Base-by-base conservation (phyloP, 495 filamentous ascomycete species). In the Annulohypoxylon bovei region DNA sequence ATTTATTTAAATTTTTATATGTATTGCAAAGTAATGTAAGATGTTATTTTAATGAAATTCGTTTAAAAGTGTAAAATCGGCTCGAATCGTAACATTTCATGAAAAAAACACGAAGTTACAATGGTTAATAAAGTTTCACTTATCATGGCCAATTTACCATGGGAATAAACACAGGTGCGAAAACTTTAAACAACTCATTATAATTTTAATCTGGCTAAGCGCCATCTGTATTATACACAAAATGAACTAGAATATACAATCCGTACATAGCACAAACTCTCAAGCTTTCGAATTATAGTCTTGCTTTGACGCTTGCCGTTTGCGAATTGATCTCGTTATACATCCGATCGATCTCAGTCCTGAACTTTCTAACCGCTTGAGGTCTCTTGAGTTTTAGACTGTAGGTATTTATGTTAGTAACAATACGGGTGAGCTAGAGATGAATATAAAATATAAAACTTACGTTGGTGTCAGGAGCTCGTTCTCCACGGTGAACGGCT, bases 351-450 rank as follows among this genome's bases (percentile, higher is more conserved):
- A 98, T 83, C 55, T 93, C 83, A 18, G 78, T 74, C 49, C 90
- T 89, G 81, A 90, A 99, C 56, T 83, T 86, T 83, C 91, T 94
- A 33, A 87, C 91, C n/a, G 90, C 86, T 61, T 93, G 93, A 42
- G 94, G 93, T 20, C 95, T 89, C 87, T 99, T 99, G 74, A 98
- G 86, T 81, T 99, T 99, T 52, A 99, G 81, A 49, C 95, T 98
- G n/a, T 18, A 47, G 3, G 55, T 66, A 44, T 28, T 46, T 11
- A 25, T 40, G 75, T 85, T 76, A 86, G 81, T 71, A 76, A 77
- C 33, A 44, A 46, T 53, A 14, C 46, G 1, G 14, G 23, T 22
- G 33, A n/a, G 33, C 16, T 0, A 6, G 14, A 37, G 33, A 64
- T 44, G 22, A 33, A 32, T 14, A 20, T 54, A 49, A 49, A 33